Evolutionary conservation across 768 basidiomycete genomes (phyloP).

Genomic region (Tremella yokohamensis): DNA sequence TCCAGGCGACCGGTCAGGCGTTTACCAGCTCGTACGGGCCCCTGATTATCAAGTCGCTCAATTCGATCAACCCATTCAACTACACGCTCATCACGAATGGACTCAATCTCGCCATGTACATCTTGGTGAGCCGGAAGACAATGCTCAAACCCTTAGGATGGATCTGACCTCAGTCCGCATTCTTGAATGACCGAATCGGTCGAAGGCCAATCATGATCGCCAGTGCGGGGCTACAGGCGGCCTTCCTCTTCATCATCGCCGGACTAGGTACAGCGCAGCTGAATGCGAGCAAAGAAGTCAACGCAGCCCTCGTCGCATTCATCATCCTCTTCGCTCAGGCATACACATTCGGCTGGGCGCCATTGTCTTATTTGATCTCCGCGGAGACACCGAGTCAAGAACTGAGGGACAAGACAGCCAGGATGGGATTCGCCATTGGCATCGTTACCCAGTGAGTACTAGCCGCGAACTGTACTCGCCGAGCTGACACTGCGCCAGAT

Average conservation of each 20-base stretch:
- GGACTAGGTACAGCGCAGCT: not conserved
- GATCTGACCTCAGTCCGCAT: too few relatives aligned
- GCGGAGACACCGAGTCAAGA: slow-evolving; percentile 1
- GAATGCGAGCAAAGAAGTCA: not conserved
- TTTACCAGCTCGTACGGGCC: slow-evolving; percentile 3
- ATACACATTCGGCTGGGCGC: not conserved
- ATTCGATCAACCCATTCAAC: slow-evolving; percentile 1
- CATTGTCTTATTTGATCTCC: not conserved
- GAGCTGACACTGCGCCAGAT: not conserved
- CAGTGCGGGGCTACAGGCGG: slow-evolving; percentile 8
- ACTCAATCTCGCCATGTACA: not conserved
- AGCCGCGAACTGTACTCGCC: not conserved
- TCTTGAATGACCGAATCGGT: slow-evolving; percentile 18
- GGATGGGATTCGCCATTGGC: not conserved
- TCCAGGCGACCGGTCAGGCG: slow-evolving; percentile 10
- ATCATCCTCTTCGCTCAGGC: slow-evolving; percentile 7
- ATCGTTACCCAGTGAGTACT: not conserved
- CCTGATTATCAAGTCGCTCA: slow-evolving; percentile 3
- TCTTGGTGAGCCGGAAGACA: too few relatives aligned
- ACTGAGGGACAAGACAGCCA: not conserved
- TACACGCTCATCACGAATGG: not conserved
- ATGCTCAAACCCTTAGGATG: too few relatives aligned
- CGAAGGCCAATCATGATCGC: slow-evolving; percentile 18
- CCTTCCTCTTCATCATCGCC: slow-evolving; percentile 5
- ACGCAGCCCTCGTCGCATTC: not conserved